phyloP scores from a whole-genome alignment of 2,329 filamentous ascomycete species.

The Aspergillus ruber region DNA sequence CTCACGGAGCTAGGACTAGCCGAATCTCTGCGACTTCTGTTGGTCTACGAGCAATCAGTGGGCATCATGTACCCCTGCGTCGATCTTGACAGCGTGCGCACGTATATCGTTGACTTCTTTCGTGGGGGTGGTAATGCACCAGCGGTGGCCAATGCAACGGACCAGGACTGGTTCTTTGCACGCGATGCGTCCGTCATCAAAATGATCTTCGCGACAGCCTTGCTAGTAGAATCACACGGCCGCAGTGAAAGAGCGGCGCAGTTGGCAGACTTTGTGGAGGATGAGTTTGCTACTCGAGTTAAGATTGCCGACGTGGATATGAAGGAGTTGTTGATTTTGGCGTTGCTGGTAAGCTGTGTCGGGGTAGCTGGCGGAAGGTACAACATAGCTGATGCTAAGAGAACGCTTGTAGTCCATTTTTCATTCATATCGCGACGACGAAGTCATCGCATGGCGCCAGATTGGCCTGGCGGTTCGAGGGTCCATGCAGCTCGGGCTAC shows the following conservation, averaged over 20 bases:
- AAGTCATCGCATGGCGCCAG: conserved; percentile 45
- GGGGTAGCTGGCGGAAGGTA: background rate
- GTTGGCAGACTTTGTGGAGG: conserved; percentile 29
- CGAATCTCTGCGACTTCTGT: conserved; percentile 69
- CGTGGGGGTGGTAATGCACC: conserved; percentile 3
- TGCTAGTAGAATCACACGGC: conserved; percentile 69
- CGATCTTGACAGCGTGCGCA: conserved; percentile 62
- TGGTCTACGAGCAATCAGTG: conserved; percentile 77
- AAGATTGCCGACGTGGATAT: conserved; percentile 34
- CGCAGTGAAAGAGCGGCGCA: conserved; percentile 54
- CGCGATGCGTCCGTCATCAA: conserved; percentile 65
- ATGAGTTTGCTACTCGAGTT: conserved; percentile 26
- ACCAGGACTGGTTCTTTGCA: conserved; percentile 32
- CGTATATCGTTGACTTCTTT: conserved; percentile 26
- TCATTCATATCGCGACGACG: conserved; percentile 43
- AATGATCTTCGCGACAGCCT: conserved; percentile 67
- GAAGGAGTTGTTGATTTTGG: conserved; percentile 30
- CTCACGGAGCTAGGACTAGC: conserved; percentile 67
- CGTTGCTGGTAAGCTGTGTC: conserved; percentile 18
- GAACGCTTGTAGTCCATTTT: conserved; percentile 23
- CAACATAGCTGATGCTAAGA: background rate
- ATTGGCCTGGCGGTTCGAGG: conserved; percentile 44
- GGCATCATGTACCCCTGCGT: conserved; percentile 85
- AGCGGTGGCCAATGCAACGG: conserved; percentile 3
- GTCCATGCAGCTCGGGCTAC: conserved; percentile 45